phyloP scores from a whole-genome alignment of 2,329 filamentous ascomycete genomes.

The Graphiopsis chlorocephala region DNA sequence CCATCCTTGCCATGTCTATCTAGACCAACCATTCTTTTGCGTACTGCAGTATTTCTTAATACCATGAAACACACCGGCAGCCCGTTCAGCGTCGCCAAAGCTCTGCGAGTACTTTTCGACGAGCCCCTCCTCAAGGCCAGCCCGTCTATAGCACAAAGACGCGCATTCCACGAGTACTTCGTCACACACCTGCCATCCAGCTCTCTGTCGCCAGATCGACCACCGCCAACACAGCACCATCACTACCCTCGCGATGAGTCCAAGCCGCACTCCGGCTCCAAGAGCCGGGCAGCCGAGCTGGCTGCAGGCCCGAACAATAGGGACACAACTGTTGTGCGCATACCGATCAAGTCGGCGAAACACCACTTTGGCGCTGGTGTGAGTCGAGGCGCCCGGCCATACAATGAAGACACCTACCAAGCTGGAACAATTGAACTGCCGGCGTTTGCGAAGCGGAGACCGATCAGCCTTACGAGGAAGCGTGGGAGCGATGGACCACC shows the following conservation, averaged over 20 bases:
- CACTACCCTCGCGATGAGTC: conserved; percentile 84
- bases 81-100: conserved; percentile 30
- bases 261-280: conserved; percentile 63
- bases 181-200: conserved; percentile 93
- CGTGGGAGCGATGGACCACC: conserved; percentile 1
- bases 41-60: neutral
- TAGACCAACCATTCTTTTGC: neutral
- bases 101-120: conserved; percentile 28
- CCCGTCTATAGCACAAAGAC: conserved; percentile 21
- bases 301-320: conserved; percentile 50
- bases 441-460: conserved; percentile 81
- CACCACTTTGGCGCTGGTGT: conserved; percentile 87
- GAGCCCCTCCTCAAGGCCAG: conserved; percentile 19
- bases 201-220: conserved; percentile 77
- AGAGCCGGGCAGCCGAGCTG: conserved; percentile 28
- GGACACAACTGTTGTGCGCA: conserved; percentile 90
- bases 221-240: conserved; percentile 62
- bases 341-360: conserved; percentile 88
- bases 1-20: neutral
- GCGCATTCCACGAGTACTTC: conserved; percentile 88
- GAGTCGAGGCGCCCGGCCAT: conserved; percentile 75
- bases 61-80: conserved; percentile 29
- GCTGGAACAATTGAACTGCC: conserved; percentile 91
- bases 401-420: conserved; percentile 93
- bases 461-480: conserved; percentile 57